These are phyloP conservation scores for Talaromyces sp. DNA, from an alignment of 2,329 filamentous ascomycete species.

Conservation along the genomic window DNA sequence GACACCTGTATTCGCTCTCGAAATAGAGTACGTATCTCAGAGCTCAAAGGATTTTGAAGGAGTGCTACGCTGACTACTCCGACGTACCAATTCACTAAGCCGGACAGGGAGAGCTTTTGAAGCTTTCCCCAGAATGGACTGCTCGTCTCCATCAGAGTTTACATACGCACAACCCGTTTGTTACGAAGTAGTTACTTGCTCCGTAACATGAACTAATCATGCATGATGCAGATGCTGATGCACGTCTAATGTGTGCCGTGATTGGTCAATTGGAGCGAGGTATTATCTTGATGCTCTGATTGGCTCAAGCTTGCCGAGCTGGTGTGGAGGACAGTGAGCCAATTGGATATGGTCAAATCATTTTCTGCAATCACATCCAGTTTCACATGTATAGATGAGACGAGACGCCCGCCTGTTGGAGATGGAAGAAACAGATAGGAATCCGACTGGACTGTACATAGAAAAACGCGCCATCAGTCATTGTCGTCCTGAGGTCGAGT, in stretches of 20 bases:
- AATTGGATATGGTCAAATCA: background rate
- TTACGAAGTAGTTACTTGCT: too few relatives aligned
- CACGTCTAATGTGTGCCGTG: background rate
- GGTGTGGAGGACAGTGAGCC: background rate
- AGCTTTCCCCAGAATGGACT: background rate
- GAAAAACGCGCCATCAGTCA: background rate
- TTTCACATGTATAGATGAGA: background rate
- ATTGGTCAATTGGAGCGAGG: background rate
- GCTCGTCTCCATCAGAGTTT: background rate
- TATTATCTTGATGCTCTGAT: background rate
- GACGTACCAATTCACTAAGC: background rate
- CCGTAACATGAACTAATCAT: background rate
- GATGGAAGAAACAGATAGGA: background rate
- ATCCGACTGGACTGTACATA: background rate
- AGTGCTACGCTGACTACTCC: background rate
- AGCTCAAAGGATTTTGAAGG: background rate
- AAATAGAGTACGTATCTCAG: background rate
- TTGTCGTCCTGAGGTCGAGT: background rate
- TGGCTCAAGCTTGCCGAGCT: conserved; percentile 5
- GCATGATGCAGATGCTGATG: background rate
- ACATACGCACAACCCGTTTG: background rate
- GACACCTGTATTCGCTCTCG: background rate
- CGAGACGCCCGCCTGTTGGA: background rate
- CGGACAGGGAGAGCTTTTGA: background rate
- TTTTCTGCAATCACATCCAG: background rate